Percentiles rank a stretch among this genome's conserved stretches.
Conservation (phyloP, 2,329 filamentous ascomycete genomes). For the Dryadomyces quercus-mongolicae region DNA sequence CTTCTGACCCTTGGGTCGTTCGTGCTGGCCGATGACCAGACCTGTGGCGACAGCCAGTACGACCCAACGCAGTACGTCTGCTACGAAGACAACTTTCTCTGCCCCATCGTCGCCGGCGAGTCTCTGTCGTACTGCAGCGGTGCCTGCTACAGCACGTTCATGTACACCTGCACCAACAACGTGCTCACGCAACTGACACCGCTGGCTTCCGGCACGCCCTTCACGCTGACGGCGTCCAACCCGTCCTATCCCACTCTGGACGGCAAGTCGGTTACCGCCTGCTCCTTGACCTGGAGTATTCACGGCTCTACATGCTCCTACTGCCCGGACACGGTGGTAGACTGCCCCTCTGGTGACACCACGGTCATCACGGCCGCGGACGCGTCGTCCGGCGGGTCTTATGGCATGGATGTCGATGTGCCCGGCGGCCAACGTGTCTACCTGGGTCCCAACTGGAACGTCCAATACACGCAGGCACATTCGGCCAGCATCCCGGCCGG, state of each 20-base stretch:
- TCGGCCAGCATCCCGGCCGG: conserved; percentile 18
- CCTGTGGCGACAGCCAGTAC: conserved; percentile 10
- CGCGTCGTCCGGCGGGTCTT: neutral
- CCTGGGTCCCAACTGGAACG: conserved; percentile 15
- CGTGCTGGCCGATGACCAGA: conserved; percentile 2
- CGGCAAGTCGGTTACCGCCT: conserved; percentile 18
- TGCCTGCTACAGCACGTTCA: conserved; percentile 23
- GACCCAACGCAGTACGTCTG: conserved; percentile 18
- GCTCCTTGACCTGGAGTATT: conserved; percentile 13
- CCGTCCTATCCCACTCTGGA: conserved; percentile 16
- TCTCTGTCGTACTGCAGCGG: conserved; percentile 20
- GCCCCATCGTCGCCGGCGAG: conserved; percentile 22
- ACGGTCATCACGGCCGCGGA: conserved; percentile 13
- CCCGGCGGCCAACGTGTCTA: conserved; percentile 22
- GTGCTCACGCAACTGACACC: conserved; percentile 14
- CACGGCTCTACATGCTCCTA: conserved; percentile 19
- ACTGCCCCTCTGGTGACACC: conserved; percentile 17
- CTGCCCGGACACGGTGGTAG: conserved; percentile 16
- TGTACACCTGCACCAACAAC: conserved; percentile 19
- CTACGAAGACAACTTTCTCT: conserved; percentile 18
- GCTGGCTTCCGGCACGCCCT: conserved; percentile 12
- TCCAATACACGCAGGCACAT: conserved; percentile 22
- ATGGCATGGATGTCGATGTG: conserved; percentile 18
- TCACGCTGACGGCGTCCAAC: conserved; percentile 20
- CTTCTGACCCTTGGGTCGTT: conserved; percentile 3